phyloP scores from a whole-genome alignment of 2,329 filamentous ascomycete species.

The Fusarium sp. region DNA sequence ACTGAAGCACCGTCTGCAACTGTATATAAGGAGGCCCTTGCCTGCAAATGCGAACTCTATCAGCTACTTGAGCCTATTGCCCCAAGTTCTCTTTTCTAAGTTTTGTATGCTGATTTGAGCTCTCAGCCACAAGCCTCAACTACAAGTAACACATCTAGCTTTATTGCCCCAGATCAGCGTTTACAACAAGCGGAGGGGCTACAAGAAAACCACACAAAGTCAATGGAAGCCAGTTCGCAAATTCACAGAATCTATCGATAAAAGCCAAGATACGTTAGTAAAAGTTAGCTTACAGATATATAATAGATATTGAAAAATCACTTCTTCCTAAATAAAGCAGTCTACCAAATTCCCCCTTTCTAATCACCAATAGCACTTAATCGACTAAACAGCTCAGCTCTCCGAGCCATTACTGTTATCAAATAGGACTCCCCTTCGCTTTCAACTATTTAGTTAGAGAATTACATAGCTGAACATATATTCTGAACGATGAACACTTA shows the following conservation, averaged over 20 bases:
- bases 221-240: neutral
- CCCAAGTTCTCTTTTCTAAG: too few relatives aligned
- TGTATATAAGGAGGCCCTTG: too few relatives aligned
- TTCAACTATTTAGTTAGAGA: constrained; percentile 62
- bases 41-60: too few relatives aligned
- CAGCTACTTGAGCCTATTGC: too few relatives aligned
- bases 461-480: neutral
- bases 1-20: too few relatives aligned
- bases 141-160: too few relatives aligned
- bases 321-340: neutral
- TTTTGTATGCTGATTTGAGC: too few relatives aligned
- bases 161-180: too few relatives aligned
- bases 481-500: neutral
- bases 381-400: constrained; percentile 81
- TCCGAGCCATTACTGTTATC: constrained; percentile 73
- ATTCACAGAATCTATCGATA: neutral
- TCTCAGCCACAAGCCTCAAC: too few relatives aligned
- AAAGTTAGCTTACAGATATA: neutral
- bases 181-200: too few relatives aligned
- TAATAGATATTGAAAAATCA: fast-evolving
- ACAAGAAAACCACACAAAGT: too few relatives aligned
- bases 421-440: constrained; percentile 57
- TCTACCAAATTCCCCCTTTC: constrained; percentile 75
- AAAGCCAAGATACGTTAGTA: neutral
- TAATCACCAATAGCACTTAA: constrained; percentile 76